Evolutionary conservation across 2,329 filamentous ascomycete species (phyloP), one percentile per base, ranked within the genome.

Genomic region (Ceratocystis smalleyi): DNA sequence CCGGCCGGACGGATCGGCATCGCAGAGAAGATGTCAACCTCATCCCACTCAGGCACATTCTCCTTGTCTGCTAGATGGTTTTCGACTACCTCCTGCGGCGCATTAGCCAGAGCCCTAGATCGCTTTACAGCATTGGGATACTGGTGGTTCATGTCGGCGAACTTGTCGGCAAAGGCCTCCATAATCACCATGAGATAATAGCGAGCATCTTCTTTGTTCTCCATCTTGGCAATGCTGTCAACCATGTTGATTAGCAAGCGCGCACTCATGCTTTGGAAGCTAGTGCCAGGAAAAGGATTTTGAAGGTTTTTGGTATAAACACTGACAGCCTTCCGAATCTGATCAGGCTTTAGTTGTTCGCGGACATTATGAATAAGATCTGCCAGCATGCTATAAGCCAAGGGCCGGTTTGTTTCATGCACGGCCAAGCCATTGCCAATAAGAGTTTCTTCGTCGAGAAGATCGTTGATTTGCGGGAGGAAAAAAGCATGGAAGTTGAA

Each of bases 181-280:
- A 99, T 77, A 55, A 99, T 97, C 84, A 95, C 94, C 71, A 99
- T 90, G 67, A 99, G 77, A 73, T 96, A 96, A 73, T 97, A 91
- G 5, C 95, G 86, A 27, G 94, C 94, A 73, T 99, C 92, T 54
- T 87, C 84, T 76, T 97, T 99, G 72, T 96, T 89, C 22, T 88
- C 87, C 69, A 99, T 82, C 73, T 92, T 95, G 0, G 91, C 89
- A 71, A 99, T 99, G 73, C 90, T 95, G 71, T 99, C 95, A 0
- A 92, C 94, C 90, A 99, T 95, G 73, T 99, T 99, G 12, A 99
- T 79, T 0, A 99, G 78, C 2, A 99, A 79, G 74, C 97, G 99
- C 0, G 94, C 95, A 70, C 94, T 97, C 94, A 99, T 99, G 0
- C 94, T 99, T 74, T 99, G 95, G 72, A 99, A 99, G 74, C 92